A percentile compares a stretch with the other conserved stretches of the same genome.
These are phyloP conservation scores for Rugonectria rugulosa DNA, from an alignment of 2,329 filamentous ascomycete genomes.

Conservation along the genomic window DNA sequence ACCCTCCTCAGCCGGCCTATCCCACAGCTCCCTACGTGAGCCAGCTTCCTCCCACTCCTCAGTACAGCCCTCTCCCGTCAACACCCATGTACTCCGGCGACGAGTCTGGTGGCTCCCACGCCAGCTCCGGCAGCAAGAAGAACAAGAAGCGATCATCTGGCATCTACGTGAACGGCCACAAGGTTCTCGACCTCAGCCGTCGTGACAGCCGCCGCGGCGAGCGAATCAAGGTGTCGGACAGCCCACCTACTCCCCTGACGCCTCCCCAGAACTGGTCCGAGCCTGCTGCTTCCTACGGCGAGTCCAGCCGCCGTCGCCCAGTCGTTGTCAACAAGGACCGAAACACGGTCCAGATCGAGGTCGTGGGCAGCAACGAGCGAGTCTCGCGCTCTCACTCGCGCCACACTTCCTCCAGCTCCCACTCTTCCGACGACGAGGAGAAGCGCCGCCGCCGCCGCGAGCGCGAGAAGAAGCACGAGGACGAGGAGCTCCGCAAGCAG, in stretches of 20 bases:
- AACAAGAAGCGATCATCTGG: conserved; percentile 44
- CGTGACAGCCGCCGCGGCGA: conserved; percentile 47
- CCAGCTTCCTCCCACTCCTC: conserved; percentile 52
- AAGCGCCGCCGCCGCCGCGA: conserved; percentile 33
- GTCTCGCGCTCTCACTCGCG: conserved; percentile 43
- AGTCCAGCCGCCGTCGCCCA: conserved; percentile 40
- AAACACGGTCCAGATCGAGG: conserved; percentile 46
- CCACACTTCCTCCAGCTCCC: conserved; percentile 47
- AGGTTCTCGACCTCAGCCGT: conserved; percentile 45
- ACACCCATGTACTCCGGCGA: conserved; percentile 47
- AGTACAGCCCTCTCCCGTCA: conserved; percentile 42
- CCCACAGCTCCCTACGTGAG: conserved; percentile 42
- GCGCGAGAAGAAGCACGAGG: conserved; percentile 40
- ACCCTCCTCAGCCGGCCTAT: conserved; percentile 48
- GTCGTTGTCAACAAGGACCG: conserved; percentile 49
- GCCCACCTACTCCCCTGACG: conserved; percentile 54
- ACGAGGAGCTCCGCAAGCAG: conserved; percentile 38
- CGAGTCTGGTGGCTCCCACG: conserved; percentile 47
- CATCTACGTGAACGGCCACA: conserved; percentile 49
- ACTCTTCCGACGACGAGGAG: conserved; percentile 41
- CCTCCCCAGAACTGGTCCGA: conserved; percentile 53
- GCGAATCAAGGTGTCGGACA: conserved; percentile 54
- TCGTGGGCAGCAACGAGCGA: conserved; percentile 41
- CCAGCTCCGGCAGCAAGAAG: conserved; percentile 42
- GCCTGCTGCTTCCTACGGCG: conserved; percentile 48